Evolutionary conservation across 1,284 basidiomycete genomes (phyloP).

Genomic region (Moesziomyces sp.): DNA sequence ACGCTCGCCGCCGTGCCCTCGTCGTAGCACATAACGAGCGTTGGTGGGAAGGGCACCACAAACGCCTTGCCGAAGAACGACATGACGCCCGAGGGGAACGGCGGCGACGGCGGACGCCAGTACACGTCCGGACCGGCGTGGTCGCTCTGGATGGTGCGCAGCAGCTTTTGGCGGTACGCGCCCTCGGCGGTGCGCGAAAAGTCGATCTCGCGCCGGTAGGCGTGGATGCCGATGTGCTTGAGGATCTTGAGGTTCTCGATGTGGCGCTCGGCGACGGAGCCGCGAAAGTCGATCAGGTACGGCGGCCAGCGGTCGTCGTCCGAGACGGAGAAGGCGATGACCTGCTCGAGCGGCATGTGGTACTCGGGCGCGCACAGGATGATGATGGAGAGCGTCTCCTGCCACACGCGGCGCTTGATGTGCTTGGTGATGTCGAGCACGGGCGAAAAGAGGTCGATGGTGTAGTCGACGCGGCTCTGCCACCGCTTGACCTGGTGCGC

Average conservation of each 20-base stretch:
- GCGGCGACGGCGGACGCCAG: slow-evolving; percentile 49
- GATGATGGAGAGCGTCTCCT: slow-evolving; percentile 79
- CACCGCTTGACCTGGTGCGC: slow-evolving; percentile 70
- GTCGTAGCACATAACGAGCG: slow-evolving; percentile 77
- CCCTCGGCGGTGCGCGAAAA: slow-evolving; percentile 29
- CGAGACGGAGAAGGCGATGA: slow-evolving; percentile 75
- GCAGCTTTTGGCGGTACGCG: slow-evolving; percentile 30
- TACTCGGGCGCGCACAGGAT: slow-evolving; percentile 75
- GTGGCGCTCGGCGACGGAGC: slow-evolving; percentile 78
- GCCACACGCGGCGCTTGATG: slow-evolving; percentile 80
- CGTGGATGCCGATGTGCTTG: slow-evolving; percentile 50
- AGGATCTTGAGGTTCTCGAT: slow-evolving; percentile 82
- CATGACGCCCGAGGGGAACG: slow-evolving; percentile 50
- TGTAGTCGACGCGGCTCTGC: slow-evolving; percentile 78
- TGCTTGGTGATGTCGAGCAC: slow-evolving; percentile 77
- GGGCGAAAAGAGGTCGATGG: slow-evolving; percentile 83
- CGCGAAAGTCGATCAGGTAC: slow-evolving; percentile 77
- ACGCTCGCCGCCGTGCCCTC: slow-evolving; percentile 70
- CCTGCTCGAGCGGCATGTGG: slow-evolving; percentile 75
- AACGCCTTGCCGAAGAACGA: slow-evolving; percentile 73
- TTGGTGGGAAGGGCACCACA: slow-evolving; percentile 82
- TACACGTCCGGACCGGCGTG: slow-evolving; percentile 62
- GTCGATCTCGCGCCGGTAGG: slow-evolving; percentile 36
- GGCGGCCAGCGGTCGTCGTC: slow-evolving; percentile 76
- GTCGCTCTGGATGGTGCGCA: slow-evolving; percentile 46